Base-by-base conservation (phyloP, 345 rosid species). In the Murraya paniculata region DNA sequence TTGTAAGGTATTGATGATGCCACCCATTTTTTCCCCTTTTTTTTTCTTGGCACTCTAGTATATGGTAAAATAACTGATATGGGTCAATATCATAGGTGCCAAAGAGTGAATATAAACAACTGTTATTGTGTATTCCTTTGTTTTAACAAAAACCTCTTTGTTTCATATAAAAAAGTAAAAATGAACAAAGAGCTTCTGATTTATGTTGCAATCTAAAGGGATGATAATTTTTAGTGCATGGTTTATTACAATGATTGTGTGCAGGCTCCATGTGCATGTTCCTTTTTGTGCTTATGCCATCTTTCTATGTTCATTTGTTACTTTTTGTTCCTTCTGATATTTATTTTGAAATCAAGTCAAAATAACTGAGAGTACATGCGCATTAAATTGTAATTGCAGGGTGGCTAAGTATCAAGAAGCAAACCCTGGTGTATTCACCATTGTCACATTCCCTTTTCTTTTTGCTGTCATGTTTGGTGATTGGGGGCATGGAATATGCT, bases 401-500 rank as follows among this genome's bases (percentile, higher is more conserved):
- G 91, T 96, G 87, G 97, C 98, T 25, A 91, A 71, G 87, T 94
- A 94, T 83, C 97, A 94, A 81, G 98, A 94, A 85, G 97, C 94
- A 75, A 96, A 96, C 85, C 99, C 99, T n/a, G 94, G 87, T 78
- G 93, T 96, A 80, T 91, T 36, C 84, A 96, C 99, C n/a, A 81
- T 97, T 55, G 82, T 93, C 78, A 94, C 98, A 74, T 97, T 97
- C 78, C 98, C 99, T 39, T 97, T 97, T 84, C 97, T 97, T 69
- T 96, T 96, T 76, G 99, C 99, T 56, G 94, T 94, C 83, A 96
- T 96, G 99, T 94, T 96, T 87, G 99, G 99, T 82, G 99, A 96
- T 77, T 96, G 98, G 99, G 99, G 99, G 3, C 99, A 94, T 85
- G 99, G 99, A 83, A 92, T 97, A 78, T 97, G 99, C 83, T 73